These are phyloP conservation scores for Nicotiana tomentosiformis DNA, from an alignment of 257 asterid genomes.

Conservation along the genomic window DNA sequence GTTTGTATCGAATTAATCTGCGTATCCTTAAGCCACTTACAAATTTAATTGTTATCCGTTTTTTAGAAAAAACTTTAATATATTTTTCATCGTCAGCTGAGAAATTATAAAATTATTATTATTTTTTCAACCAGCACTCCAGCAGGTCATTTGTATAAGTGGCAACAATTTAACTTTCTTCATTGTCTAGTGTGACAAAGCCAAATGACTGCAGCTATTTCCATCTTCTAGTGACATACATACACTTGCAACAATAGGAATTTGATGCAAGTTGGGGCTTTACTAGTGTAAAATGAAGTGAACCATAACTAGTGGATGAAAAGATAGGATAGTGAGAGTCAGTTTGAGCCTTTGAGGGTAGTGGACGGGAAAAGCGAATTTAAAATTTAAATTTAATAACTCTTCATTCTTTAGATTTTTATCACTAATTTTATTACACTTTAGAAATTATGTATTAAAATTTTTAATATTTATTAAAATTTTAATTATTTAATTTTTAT, in stretches of 20 bases:
- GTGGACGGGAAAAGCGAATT: background rate
- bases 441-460: background rate
- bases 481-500: background rate
- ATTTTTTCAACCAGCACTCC: no score
- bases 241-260: background rate
- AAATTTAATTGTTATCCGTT: no score
- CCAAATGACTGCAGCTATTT: background rate
- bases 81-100: background rate
- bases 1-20: no score
- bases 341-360: background rate
- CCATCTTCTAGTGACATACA: background rate
- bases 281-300: background rate
- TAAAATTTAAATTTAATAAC: background rate
- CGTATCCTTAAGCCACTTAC: no score
- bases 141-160: background rate
- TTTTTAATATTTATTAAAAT: background rate
- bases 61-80: background rate
- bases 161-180: background rate
- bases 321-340: background rate
- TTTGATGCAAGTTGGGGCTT: background rate
- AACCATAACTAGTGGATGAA: constrained; percentile 33
- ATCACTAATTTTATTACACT: background rate
- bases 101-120: no score
- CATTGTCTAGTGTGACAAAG: background rate
- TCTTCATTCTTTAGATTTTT: background rate